Evolutionary conservation across 257 asterid genomes (phyloP), one percentile per base, ranked within the genome.

Genomic region (Nicotiana otophora): DNA sequence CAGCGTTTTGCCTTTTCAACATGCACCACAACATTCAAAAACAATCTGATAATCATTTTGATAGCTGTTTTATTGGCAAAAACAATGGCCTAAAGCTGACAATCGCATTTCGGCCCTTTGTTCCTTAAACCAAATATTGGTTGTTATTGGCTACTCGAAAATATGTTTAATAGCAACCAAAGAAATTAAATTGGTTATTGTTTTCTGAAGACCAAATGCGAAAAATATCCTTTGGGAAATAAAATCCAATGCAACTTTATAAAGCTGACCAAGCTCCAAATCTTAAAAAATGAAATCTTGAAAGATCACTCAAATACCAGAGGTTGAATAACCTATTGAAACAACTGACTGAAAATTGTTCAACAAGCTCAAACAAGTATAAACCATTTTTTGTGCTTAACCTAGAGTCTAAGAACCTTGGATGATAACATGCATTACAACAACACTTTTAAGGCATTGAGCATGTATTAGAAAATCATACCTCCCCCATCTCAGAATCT

Each of bases 401-500:
- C 78, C 62, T 31, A 72, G 62, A 23, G 51, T 74, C 34, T 14
- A 48, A 46, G 51, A 48, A 26, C 23, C 34, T 46, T 48, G 48
- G 51, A 48, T 26, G 80, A 74, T 48, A 74, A 48, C 62, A 15
- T 12, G 8, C 15, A 31, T 23, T 46, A 72, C 48, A 12, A 46
- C 39, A 5, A 39, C 20, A 42, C 34, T 42, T 36, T 20, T 31
- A 70, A 70, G 20, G 58, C 60, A 42, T 11, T 20, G n/a, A 70
- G n/a, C 34, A 26, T 74, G 51, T 14, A 74, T 23, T 12, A 48
- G 80, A 26, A 3, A 48, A 14, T 5, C n/a, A 28, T 81, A 65
- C 62, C 78, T 81, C 78, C 42, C 33, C 77, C 61, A 17, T 58
- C 54, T 42, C 57, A 19, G 74, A 26, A 82, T 65, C 80, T n/a